Evolutionary conservation across 2,329 filamentous ascomycete genomes (phyloP).

Genomic region (Fusarium haematococcum): DNA sequence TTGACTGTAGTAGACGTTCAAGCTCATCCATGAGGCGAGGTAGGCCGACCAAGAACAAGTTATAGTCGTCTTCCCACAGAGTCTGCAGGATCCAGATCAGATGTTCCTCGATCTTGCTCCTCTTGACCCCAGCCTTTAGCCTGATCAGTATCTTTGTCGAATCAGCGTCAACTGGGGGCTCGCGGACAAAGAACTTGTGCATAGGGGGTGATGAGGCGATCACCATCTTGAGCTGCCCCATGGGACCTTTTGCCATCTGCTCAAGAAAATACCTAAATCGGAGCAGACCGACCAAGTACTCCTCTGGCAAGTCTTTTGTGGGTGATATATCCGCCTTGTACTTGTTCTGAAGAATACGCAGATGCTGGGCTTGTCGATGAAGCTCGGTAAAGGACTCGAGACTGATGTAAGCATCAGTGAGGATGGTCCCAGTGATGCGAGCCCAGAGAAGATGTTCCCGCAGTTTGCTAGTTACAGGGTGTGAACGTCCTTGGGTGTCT

Average conservation of each 20-base stretch:
- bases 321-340: constrained; percentile 48
- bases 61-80: constrained; percentile 51
- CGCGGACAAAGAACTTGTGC: constrained; percentile 49
- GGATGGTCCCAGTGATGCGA: constrained; percentile 49
- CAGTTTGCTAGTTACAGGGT: constrained; percentile 29
- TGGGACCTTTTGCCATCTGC: constrained; percentile 47
- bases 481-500: constrained; percentile 50
- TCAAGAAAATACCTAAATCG: constrained; percentile 53
- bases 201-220: constrained; percentile 55
- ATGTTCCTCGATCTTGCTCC: constrained; percentile 35
- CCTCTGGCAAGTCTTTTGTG: constrained; percentile 44
- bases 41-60: constrained; percentile 49
- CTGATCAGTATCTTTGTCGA: constrained; percentile 39
- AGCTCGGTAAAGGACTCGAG: constrained; percentile 56
- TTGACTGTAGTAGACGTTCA: constrained; percentile 55
- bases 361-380: constrained; percentile 43
- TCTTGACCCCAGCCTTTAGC: constrained; percentile 29
- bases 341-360: constrained; percentile 48
- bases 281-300: constrained; percentile 53
- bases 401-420: constrained; percentile 49
- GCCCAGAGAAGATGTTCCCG: constrained; percentile 51
- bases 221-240: constrained; percentile 38
- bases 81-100: constrained; percentile 53
- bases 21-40: constrained; percentile 60
- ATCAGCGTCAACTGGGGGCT: constrained; percentile 36